Percentiles rank a stretch among this genome's conserved stretches.
Evolutionary conservation across 75 land plant species (phyloP).

Genomic region (Selaginella moellendorffii): DNA sequence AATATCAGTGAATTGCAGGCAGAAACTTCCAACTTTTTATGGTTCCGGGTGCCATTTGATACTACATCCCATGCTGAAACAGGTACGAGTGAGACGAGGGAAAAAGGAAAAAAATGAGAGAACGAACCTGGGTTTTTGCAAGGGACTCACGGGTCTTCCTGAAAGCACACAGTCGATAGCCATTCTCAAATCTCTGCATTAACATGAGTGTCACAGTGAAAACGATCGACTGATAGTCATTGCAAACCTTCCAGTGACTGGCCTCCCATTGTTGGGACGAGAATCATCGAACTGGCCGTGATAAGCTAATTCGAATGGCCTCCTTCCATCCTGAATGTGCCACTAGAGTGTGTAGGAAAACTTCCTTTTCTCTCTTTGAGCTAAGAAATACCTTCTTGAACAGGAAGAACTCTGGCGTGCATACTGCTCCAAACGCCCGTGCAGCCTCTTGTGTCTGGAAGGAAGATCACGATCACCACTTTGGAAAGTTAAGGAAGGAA

Average conservation of each 20-base stretch:
- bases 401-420: conserved; percentile 84
- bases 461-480: too few species aligned
- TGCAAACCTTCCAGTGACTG: conserved; percentile 1
- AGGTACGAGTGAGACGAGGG: background rate
- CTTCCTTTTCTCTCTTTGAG: background rate
- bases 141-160: conserved; percentile 41
- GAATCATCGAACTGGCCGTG: conserved; percentile 5
- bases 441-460: conserved; percentile 84
- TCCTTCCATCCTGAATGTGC: background rate
- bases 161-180: conserved; percentile 73
- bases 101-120: background rate
- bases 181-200: conserved; percentile 50
- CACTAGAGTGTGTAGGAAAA: background rate
- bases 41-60: conserved; percentile 53
- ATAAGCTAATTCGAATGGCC: conserved; percentile 9
- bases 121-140: conserved; percentile 67
- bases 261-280: background rate
- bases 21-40: too few species aligned
- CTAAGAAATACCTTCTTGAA: conserved; percentile 56
- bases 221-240: too few species aligned
- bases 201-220: too few species aligned
- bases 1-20: too few species aligned
- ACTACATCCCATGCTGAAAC: conserved; percentile 79
- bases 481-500: too few species aligned
- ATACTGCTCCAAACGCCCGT: conserved; percentile 78